Evolutionary conservation across 371 early-diverging fungal genomes (phyloP), one percentile per base, ranked within the genome.

Genomic region (Mucor lusitanicus): DNA sequence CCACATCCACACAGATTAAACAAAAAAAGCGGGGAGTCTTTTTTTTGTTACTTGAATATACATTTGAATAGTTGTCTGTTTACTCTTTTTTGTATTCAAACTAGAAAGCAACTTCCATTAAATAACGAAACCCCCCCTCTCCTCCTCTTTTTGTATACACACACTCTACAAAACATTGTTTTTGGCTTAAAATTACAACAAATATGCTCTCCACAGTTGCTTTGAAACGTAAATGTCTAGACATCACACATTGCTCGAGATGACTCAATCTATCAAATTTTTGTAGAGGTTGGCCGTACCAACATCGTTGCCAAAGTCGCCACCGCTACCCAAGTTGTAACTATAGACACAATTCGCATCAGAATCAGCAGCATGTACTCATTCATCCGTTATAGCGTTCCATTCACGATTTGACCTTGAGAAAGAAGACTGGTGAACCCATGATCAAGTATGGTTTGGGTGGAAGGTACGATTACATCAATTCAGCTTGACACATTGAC

Each of bases 391-490:
- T 30, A 8, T 64, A 89, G 88, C 89, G 91, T 73, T 78, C 84
- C 59, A 81, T 88, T 69, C 85, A 87, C 69, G 91, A 92, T 72
- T 75, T 92, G 66, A 82, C 84, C 12, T 75, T 92, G 25, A 87
- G 89, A 66, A 86, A 85, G 64, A 87, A 90, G 72, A 88, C 89
- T 25, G 89, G 90, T 70, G 85, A 91, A 65, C 81, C 87, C 68
- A 80, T 90, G 74, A 79, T 91, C 66, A 84, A 82, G 44, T 79
- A 87, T 48, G 92, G 92, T 76, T 76, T 78, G 7, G 87, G 88
- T 74, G 92, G 92, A 62, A 90, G 92, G 87, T 90, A 90, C 61
- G 13, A 37, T 33, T 17, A 17, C 39, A 48, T 23, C 33, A 37
- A 63, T 27, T 25, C 17, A 12, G 13, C 17, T 48, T 63, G 33